Percentiles rank a stretch among this genome's conserved stretches.
phyloP scores from a whole-genome alignment of 495 filamentous ascomycete species.

The Pyronema domesticum region DNA sequence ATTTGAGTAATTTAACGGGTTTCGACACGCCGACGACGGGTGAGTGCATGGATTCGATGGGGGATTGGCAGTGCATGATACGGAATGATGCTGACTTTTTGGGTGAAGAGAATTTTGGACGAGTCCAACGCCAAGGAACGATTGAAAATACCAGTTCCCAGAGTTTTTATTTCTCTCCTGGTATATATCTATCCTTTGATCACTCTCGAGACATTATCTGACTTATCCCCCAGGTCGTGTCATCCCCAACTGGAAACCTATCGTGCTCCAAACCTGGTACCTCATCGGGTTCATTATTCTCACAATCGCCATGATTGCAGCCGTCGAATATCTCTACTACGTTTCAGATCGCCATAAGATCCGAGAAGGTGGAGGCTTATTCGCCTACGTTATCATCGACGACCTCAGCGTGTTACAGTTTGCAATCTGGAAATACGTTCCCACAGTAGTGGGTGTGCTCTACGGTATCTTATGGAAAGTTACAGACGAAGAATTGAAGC shows the following conservation, averaged over 20 bases:
- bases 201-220: background rate
- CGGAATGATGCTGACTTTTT: no score
- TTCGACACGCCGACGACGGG: background rate
- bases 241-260: slow-evolving; percentile 50
- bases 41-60: no score
- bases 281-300: slow-evolving; percentile 37
- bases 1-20: slow-evolving; percentile 20
- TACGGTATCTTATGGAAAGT: slow-evolving; percentile 63
- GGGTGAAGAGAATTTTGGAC: no score
- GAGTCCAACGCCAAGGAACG: slow-evolving; percentile 11
- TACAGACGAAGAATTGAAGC: slow-evolving; percentile 55
- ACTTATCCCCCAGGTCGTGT: slow-evolving; percentile 15
- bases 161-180: slow-evolving; percentile 20
- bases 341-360: slow-evolving; percentile 26
- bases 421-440: slow-evolving; percentile 56
- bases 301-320: slow-evolving; percentile 36
- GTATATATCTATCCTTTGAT: slow-evolving; percentile 2
- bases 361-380: slow-evolving; percentile 24
- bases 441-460: slow-evolving; percentile 46
- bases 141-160: slow-evolving; percentile 4
- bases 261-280: slow-evolving; percentile 51
- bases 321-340: slow-evolving; percentile 45
- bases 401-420: slow-evolving; percentile 37
- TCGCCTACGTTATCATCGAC: slow-evolving; percentile 34
- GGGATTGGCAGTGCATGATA: no score